phyloP scores from a whole-genome alignment of 2,329 filamentous ascomycete species.

The Penicillium sp. region DNA sequence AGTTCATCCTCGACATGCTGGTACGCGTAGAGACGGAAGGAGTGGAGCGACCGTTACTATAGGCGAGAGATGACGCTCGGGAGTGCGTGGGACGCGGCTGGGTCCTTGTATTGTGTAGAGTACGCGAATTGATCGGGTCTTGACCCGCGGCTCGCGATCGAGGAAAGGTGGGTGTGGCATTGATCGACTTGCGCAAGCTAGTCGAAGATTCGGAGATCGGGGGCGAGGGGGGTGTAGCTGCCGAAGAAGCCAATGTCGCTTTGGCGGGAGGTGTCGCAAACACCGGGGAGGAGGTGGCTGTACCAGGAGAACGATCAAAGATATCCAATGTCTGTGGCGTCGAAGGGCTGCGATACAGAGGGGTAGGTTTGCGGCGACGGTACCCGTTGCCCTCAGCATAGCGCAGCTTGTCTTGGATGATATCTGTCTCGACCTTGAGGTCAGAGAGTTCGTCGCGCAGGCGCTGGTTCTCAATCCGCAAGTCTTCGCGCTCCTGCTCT shows the following conservation, averaged over 20 bases:
- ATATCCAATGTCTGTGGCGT: conserved; percentile 59
- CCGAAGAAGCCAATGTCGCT: conserved; percentile 56
- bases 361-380: conserved; percentile 48
- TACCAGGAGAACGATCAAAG: conserved; percentile 70
- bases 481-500: conserved; percentile 81
- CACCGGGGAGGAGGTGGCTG: conserved; percentile 83
- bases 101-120: conserved; percentile 41
- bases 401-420: conserved; percentile 87
- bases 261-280: conserved; percentile 79
- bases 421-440: conserved; percentile 89
- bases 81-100: conserved; percentile 46
- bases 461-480: conserved; percentile 86
- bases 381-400: conserved; percentile 54
- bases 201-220: conserved; percentile 82
- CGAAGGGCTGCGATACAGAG: conserved; percentile 45
- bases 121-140: conserved; percentile 51
- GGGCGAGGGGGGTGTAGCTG: conserved; percentile 83
- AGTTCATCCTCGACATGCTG: conserved; percentile 45
- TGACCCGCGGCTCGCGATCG: conserved; percentile 43
- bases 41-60: conserved; percentile 43
- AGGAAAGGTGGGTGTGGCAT: conserved; percentile 47
- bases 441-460: conserved; percentile 87
- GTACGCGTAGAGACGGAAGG: conserved; percentile 41
- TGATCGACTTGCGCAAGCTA: conserved; percentile 50
- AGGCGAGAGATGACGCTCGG: conserved; percentile 55